Percentiles rank a stretch among this genome's conserved stretches.
These are phyloP conservation scores for Candida palmyrensis DNA, from an alignment of 805 yeast species.

Conservation along the genomic window DNA sequence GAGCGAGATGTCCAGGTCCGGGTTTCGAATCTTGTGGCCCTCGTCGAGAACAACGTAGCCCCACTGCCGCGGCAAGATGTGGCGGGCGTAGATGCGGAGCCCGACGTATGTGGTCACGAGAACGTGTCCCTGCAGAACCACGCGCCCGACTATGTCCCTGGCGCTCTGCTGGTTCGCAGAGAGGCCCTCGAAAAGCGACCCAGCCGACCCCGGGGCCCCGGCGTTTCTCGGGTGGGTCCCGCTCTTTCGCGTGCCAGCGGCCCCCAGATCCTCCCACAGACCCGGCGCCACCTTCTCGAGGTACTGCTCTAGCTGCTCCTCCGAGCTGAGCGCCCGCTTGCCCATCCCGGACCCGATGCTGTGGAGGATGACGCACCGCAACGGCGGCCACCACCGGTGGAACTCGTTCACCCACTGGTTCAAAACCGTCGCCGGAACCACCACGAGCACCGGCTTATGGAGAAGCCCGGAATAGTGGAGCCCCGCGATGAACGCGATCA, in stretches of 20 bases:
- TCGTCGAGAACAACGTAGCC: conserved; percentile 90
- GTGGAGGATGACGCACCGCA: conserved; percentile 80
- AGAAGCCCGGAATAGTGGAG: conserved; percentile 76
- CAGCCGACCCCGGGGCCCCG: not conserved
- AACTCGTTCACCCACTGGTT: conserved; percentile 97
- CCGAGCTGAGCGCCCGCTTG: conserved; percentile 20
- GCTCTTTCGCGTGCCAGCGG: not conserved
- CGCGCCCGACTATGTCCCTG: conserved; percentile 47
- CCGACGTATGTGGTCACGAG: conserved; percentile 91
- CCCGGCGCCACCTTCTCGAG: conserved; percentile 43
- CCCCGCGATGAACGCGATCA: conserved; percentile 87
- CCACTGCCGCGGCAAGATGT: conserved; percentile 69
- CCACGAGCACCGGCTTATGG: conserved; percentile 75
- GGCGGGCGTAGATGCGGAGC: conserved; percentile 58
- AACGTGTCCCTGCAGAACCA: conserved; percentile 70
- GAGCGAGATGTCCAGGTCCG: conserved; percentile 82
- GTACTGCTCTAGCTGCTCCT: conserved; percentile 46
- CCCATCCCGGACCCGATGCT: conserved; percentile 88
- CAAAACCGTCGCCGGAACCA: conserved; percentile 95
- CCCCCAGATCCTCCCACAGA: not conserved
- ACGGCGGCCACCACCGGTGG: conserved; percentile 97
- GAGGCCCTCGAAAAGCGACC: not conserved
- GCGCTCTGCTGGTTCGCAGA: conserved; percentile 27
- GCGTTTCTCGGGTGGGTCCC: no score
- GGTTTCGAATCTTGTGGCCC: conserved; percentile 95